phyloP scores from a whole-genome alignment of 805 yeast species.

The Novakomyces olei region DNA sequence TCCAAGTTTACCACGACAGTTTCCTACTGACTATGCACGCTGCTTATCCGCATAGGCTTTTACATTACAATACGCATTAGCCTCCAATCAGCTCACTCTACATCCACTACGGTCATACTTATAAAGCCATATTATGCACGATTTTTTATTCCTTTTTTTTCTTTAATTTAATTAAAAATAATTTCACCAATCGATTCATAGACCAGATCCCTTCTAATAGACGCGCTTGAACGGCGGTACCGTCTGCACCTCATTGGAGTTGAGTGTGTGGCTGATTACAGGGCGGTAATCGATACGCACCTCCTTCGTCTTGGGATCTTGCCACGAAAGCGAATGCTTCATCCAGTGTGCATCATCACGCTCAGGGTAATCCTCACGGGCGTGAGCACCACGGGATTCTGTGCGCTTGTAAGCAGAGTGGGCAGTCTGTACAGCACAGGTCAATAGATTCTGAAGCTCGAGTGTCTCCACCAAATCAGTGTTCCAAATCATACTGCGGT shows the following conservation, averaged over 20 bases:
- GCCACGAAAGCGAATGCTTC: conserved; percentile 94
- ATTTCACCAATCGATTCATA: no score
- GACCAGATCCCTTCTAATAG: no score
- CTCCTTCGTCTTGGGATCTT: conserved; percentile 42
- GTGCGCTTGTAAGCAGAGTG: conserved; percentile 79
- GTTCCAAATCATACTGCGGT: conserved; percentile 98
- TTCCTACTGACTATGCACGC: no score
- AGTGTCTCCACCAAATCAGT: conserved; percentile 88
- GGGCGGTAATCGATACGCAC: conserved; percentile 65
- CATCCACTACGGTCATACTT: no score
- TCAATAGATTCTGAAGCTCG: conserved; percentile 85
- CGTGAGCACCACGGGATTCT: conserved; percentile 98
- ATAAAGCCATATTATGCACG: no score
- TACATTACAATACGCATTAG: no score
- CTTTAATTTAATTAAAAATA: no score
- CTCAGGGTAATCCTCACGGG: conserved; percentile 89
- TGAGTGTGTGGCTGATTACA: conserved; percentile 65
- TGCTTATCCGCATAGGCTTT: no score
- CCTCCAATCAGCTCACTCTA: no score
- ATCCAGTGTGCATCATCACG: conserved; percentile 96
- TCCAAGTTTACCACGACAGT: no score
- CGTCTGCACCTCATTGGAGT: conserved; percentile 76
- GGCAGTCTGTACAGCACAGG: conserved; percentile 95
- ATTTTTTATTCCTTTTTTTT: no score
- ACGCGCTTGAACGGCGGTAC: conserved; percentile 96